Base-by-base conservation (phyloP, 768 basidiomycete genomes). In the Chlorophyllum brunneum region DNA sequence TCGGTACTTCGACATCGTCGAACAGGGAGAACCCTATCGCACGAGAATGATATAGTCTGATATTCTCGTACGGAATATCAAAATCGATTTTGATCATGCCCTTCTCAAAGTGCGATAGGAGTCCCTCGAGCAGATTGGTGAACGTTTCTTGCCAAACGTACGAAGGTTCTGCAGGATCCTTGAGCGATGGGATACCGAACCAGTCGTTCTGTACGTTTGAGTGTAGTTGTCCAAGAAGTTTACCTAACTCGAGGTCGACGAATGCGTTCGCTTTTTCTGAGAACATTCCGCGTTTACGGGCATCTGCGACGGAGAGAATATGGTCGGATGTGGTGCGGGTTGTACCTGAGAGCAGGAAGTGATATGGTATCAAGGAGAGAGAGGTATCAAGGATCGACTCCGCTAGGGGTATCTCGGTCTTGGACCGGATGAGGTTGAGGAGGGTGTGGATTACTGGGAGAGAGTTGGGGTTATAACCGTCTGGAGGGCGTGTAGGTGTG, bases 141-240 rank as follows among this genome's bases (percentile, higher is more conserved):
- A 89, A 89, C 1, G 83, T 80, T 59, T 86, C 86, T 66, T 89
- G 84, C 88, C 88, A 90, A 65, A 78, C 83, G 62, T 83, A 87
- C 1, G 73, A 74, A 13, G 72, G 66, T 4, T 75, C 69, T 9
- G 54, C 33, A n/a, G 56, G 34, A 20, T 60, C 64, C 5, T 54
- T 55, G 26, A 63, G 58, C 26, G 40, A 48, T 15, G 83, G 82
- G 3, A 72, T 59, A 2, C 88, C 88, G 57, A 81, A 90, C 81
- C 82, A 88, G 60, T 89, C 85, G 68, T 86, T 88, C 61, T 85
- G 83, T n/a, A 86, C 74, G 20, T 69, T 68, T 9, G 65, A 72
- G 59, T 90, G 88, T n/a, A 88, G 68, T 51, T 81, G 74, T 5
- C 78, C 79, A 31, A 89, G 74, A 59, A 79, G 72, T 29, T 72